Conservation (phyloP, 352 stramenopile species). For the Globisporangium viniferum region DNA sequence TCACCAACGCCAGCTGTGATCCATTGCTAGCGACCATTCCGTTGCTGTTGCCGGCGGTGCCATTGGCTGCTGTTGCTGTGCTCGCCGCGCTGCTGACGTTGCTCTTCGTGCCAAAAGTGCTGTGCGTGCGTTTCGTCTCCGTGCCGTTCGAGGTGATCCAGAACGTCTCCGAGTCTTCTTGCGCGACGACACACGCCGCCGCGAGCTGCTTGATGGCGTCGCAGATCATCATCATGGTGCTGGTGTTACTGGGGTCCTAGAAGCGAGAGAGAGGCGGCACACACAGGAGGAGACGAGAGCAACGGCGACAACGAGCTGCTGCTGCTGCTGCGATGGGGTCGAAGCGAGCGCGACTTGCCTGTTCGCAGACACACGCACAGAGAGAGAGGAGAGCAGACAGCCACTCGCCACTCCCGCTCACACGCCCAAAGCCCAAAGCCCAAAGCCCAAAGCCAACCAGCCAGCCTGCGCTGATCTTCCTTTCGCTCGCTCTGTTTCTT, state of each 20-base stretch:
- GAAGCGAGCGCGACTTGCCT: neutral
- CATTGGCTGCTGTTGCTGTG: neutral
- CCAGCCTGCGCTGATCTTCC: neutral
- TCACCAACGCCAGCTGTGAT: neutral
- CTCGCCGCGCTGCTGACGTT: conserved; percentile 7
- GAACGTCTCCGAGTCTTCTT: conserved; percentile 30
- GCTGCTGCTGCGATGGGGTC: neutral
- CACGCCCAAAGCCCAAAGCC: neutral
- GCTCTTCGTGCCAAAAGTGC: conserved; percentile 6
- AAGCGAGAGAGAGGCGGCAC: neutral
- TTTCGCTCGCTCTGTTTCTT: too few relatives aligned
- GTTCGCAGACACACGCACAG: neutral
- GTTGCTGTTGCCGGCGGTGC: neutral
- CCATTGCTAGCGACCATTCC: neutral
- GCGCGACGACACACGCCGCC: conserved; percentile 26
- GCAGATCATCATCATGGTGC: conserved; percentile 37
- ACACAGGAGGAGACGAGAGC: neutral
- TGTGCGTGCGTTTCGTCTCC: conserved; percentile 28
- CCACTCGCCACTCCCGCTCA: neutral
- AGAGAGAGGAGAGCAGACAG: neutral
- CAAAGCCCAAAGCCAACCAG: neutral
- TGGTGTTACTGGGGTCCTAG: neutral
- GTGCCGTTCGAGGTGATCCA: conserved; percentile 23
- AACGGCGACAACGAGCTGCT: neutral
- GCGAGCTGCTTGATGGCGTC: conserved; percentile 38